Base-by-base conservation (phyloP, 75 land plant species). In the Gnetum montanum region DNA sequence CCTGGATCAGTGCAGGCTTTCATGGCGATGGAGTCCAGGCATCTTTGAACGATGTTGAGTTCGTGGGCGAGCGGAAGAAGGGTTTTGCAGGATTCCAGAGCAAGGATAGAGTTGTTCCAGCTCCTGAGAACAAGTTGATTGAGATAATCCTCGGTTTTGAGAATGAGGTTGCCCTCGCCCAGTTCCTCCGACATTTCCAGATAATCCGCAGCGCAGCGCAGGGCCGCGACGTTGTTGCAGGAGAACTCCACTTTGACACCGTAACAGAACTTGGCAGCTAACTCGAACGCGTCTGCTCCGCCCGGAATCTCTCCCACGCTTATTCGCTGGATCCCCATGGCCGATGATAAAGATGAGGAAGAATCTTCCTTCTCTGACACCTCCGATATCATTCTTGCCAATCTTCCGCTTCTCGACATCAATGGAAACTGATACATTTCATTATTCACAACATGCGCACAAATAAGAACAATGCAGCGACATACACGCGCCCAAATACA, bases 211-310 rank as follows among this genome's bases (percentile, higher is more conserved):
- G 90, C 95, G 65, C 96, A 93, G 25, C 87, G 86, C 59, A 94
- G 82, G 0, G 96, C 65, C 4, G 68, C 82, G 10, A 71, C 73
- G 52, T 75, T 77, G 34, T 57, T 12, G 29, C 87, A 64, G 6
- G 77, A 60, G 26, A 82, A 36, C 6, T 85, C 82, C 61, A 82
- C 41, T 60, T 82, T 76, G 30, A 69, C 82, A 18, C 98, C 96
- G 67, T 94, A 94, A 49, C 96, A 89, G 78, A 94, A 94, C 66
- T 94, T 94, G 1, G 91, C 90, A 0, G 84, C 96, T 11, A 65
- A 55, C 47, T 94, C 98, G 60, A 94, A 89, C 1, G 85, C 64
- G 23, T 78, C 90, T 0, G 83, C 58, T 1, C 96, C 98, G 18
- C 98, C 90, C 0, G 96, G 98, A 24, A 89, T 77, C 16, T 68